Evolutionary conservation across 2,329 filamentous ascomycete genomes (phyloP), one percentile per base, ranked within the genome.

Genomic region (Chaetomiaceae sp.): DNA sequence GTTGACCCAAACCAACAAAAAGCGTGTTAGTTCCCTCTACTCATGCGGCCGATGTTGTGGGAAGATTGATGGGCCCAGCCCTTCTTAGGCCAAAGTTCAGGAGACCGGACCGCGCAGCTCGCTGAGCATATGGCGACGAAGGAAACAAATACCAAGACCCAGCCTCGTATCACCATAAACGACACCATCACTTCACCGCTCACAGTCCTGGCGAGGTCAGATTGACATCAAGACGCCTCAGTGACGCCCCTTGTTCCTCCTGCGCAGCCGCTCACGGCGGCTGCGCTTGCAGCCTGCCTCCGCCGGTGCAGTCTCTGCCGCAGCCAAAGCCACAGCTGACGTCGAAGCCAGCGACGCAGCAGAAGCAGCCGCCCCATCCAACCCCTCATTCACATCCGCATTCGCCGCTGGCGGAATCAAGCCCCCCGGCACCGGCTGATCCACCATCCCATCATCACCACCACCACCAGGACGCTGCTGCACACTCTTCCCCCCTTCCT

Each of bases 401-500:
- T 50, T 48, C 22, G 38, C 47, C 18, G 43, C 40, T 5, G 18
- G 26, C 2, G 47, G 49, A 0, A 47, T n/a, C 38, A 20, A 29
- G 5, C 41, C 47, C 15, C 38, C 29, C 17, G 40, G 33, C 6
- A 44, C 38, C 1, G 45, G 39, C 37, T 22, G 20, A 15, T 51
- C 39, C 0, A 45, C 42, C n/a, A 3, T 40, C 35, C 27, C 44
- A 10, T n/a, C 24, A 1, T 3, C 37, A 5, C 20, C 22, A 24
- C 33, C 17, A 37, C 9, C 15, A 24, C 19, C 19, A 6, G 11
- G 12, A 14, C 19, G 11, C 35, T 12, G 9, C 35, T n/a, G 11
- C 12, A 9, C n/a, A 14, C 29, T 6, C 12, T 30, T 38, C 26
- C 37, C 12, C 71, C 65, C 26, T 59, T 58, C 47, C 68, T 64